phyloP scores from a whole-genome alignment of 116 monocot species.

The Phalaenopsis hybrid region DNA sequence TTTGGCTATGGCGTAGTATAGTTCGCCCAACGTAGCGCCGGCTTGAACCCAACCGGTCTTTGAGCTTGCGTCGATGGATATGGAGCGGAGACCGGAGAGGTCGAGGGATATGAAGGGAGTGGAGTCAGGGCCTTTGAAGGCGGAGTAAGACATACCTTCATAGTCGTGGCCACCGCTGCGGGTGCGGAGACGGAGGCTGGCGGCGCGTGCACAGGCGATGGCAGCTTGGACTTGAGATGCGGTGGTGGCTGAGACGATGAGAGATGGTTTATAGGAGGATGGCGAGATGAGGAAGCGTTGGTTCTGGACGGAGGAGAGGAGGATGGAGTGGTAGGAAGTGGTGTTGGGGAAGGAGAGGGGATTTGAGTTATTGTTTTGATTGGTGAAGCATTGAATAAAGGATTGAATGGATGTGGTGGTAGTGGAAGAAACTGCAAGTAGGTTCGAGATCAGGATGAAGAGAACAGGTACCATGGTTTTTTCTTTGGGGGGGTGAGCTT shows the following conservation, averaged over 20 bases:
- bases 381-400: constrained; percentile 16
- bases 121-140: background rate
- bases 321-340: constrained; percentile 12
- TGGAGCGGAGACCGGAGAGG: constrained; percentile 16
- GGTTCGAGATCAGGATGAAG: background rate
- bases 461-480: background rate
- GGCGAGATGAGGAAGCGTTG: constrained; percentile 14
- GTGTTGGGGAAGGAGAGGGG: constrained; percentile 11
- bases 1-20: constrained; percentile 22
- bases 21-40: constrained; percentile 37
- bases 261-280: constrained; percentile 10
- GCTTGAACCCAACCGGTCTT: constrained; percentile 36
- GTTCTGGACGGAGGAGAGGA: constrained; percentile 28
- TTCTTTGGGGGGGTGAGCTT: background rate
- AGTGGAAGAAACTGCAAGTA: background rate
- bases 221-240: constrained; percentile 27
- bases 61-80: constrained; percentile 14
- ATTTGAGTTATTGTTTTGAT: constrained; percentile 2
- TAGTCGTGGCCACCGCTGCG: constrained; percentile 53
- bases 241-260: constrained; percentile 17
- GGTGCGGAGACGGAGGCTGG: constrained; percentile 13
- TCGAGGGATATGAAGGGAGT: constrained; percentile 20
- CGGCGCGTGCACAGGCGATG: constrained; percentile 19
- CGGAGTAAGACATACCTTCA: constrained; percentile 38
- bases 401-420: background rate